phyloP scores from a whole-genome alignment of 352 stramenopile genomes.

The Pythium rhizo-oryzae region DNA sequence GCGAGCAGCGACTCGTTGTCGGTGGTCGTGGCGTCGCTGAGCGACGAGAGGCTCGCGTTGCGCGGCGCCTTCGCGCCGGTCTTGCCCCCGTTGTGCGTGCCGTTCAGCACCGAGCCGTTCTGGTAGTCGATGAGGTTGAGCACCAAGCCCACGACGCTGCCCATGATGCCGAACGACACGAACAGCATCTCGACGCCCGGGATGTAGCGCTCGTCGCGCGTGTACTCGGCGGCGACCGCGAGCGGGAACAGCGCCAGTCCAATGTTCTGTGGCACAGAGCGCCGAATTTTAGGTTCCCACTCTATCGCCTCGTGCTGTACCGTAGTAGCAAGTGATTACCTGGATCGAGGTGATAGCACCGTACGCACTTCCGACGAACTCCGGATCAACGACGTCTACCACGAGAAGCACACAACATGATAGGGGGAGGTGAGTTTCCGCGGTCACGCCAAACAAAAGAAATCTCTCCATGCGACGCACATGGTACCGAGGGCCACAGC shows the following conservation, averaged over 20 bases:
- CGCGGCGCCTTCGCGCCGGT: constrained; percentile 7
- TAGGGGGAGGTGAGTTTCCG: too few relatives aligned
- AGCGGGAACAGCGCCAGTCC: constrained; percentile 79
- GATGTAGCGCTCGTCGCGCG: constrained; percentile 73
- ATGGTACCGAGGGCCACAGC: constrained; percentile 92
- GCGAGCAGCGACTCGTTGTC: constrained; percentile 62
- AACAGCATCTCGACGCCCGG: constrained; percentile 83
- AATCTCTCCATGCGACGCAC: too few relatives aligned
- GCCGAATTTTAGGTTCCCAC: neutral
- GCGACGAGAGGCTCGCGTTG: constrained; percentile 25
- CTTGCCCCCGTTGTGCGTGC: constrained; percentile 36
- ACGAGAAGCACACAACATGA: neutral
- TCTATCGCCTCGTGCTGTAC: constrained; percentile 8
- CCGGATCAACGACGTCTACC: constrained; percentile 84
- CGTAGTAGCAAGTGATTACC: too few relatives aligned
- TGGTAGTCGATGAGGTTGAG: constrained; percentile 83
- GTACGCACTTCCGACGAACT: constrained; percentile 91
- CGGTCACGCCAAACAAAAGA: too few relatives aligned
- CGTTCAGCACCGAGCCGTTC: constrained; percentile 78
- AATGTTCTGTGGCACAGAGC: constrained; percentile 66
- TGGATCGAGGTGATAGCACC: constrained; percentile 94
- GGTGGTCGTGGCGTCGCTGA: constrained; percentile 53
- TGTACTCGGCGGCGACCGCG: constrained; percentile 75
- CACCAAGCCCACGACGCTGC: constrained; percentile 65
- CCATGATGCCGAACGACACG: constrained; percentile 73